Percentiles rank a stretch among this genome's conserved stretches.
Evolutionary conservation across 768 basidiomycete species (phyloP).

Genomic region (Strobilomyces dryophilus): DNA sequence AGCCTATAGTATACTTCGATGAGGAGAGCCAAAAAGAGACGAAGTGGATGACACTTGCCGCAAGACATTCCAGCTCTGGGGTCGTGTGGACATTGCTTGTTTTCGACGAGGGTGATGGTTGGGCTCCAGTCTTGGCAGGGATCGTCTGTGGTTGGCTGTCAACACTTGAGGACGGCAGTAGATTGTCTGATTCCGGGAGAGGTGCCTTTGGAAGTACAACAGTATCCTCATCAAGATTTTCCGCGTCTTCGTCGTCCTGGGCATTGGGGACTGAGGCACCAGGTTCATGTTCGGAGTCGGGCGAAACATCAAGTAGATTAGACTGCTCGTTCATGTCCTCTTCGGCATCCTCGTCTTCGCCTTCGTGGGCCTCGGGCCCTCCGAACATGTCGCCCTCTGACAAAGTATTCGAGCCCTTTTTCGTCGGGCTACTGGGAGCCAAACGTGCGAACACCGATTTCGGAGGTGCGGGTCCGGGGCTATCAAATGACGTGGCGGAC

Average conservation of each 20-base stretch:
- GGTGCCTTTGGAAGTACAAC: conserved; percentile 26
- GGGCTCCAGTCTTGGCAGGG: conserved; percentile 1
- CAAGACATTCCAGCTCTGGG: conserved; percentile 58
- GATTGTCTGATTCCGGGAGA: not conserved
- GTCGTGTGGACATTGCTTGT: conserved; percentile 49
- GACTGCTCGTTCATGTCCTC: conserved; percentile 11
- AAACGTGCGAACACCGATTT: conserved; percentile 28
- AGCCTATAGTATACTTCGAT: conserved; percentile 34
- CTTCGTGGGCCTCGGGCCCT: not conserved
- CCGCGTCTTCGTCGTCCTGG: conserved; percentile 6
- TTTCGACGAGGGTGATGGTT: conserved; percentile 14
- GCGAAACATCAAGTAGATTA: conserved; percentile 7
- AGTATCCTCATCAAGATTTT: conserved; percentile 28
- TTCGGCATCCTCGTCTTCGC: not conserved
- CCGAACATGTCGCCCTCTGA: conserved; percentile 9
- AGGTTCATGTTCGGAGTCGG: conserved; percentile 4
- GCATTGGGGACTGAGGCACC: conserved; percentile 1
- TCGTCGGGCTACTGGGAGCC: conserved; percentile 6
- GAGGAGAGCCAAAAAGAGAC: not conserved
- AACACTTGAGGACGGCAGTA: not conserved
- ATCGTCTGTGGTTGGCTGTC: conserved; percentile 4
- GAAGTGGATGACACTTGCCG: conserved; percentile 38
- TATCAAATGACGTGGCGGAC: conserved; percentile 43
- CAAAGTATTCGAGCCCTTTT: conserved; percentile 1
- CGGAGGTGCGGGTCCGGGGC: conserved; percentile 36